Percentiles rank a stretch among this genome's conserved stretches.
Evolutionary conservation across 1,284 basidiomycete species (phyloP).

Genomic region (Fomitopsis schrenkii): DNA sequence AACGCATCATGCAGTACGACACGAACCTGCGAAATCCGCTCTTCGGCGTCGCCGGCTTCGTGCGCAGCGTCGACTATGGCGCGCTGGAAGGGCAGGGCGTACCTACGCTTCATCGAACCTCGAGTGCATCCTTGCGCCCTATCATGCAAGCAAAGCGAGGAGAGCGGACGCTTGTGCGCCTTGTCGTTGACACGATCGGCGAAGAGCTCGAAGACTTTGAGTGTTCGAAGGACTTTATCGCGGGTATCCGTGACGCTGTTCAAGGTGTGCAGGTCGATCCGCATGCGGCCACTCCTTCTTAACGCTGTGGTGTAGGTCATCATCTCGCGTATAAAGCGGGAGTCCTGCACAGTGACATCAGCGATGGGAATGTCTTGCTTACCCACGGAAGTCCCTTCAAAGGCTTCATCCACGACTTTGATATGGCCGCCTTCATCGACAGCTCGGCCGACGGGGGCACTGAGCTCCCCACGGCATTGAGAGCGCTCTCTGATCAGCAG

Average conservation of each 20-base stretch:
- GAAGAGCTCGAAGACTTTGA: constrained; percentile 5
- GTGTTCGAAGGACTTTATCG: constrained; percentile 10
- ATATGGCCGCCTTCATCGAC: constrained; percentile 3
- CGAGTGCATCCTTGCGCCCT: background rate
- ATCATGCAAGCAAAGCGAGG: background rate
- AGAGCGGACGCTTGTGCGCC: constrained; percentile 13
- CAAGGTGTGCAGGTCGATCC: constrained; percentile 3
- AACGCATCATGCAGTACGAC: background rate
- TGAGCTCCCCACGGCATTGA: background rate
- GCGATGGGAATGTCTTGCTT: constrained; percentile 12
- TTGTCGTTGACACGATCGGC: constrained; percentile 11
- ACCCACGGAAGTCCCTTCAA: background rate
- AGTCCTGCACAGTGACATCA: constrained; percentile 12
- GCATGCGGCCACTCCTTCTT: background rate
- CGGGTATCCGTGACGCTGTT: constrained; percentile 11
- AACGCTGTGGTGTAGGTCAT: background rate
- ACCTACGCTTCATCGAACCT: background rate
- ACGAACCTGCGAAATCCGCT: background rate
- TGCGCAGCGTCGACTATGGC: background rate
- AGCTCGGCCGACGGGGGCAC: background rate
- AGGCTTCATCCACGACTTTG: constrained; percentile 15
- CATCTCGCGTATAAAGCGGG: background rate
- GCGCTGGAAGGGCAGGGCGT: background rate
- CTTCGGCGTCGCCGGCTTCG: background rate
- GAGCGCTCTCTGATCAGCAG: background rate